Conservation (phyloP, 345 rosid genomes). For the Erodium maritimum region DNA sequence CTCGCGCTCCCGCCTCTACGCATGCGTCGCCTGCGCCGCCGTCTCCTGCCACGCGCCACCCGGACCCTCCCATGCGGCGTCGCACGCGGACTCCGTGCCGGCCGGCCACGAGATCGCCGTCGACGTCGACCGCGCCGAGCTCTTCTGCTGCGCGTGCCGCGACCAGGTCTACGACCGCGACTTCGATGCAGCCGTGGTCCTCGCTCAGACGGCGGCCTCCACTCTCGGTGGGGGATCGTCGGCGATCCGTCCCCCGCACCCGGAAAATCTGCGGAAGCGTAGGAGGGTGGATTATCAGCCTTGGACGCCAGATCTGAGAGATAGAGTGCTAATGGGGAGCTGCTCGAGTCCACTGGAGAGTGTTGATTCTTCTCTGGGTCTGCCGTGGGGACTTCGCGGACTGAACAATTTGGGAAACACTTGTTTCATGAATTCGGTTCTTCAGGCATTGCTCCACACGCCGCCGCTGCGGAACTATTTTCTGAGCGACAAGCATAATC, state of each 20-base stretch:
- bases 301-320: constrained; percentile 32
- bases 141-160: constrained; percentile 46
- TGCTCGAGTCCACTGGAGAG: constrained; percentile 16
- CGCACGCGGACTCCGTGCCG: constrained; percentile 24
- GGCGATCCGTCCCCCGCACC: constrained; percentile 14
- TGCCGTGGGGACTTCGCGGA: constrained; percentile 43
- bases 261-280: constrained; percentile 35
- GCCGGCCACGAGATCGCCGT: constrained; percentile 50
- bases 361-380: background rate
- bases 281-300: constrained; percentile 39
- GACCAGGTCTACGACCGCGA: constrained; percentile 53
- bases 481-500: constrained; percentile 41
- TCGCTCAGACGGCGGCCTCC: constrained; percentile 22
- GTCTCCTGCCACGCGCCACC: constrained; percentile 38
- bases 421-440: constrained; percentile 59
- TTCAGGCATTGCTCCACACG: constrained; percentile 50
- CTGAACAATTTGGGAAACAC: constrained; percentile 52
- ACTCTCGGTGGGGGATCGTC: constrained; percentile 1
- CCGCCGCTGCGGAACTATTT: constrained; percentile 49
- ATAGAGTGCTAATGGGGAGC: constrained; percentile 16
- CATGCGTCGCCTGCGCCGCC: constrained; percentile 45
- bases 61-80: constrained; percentile 32
- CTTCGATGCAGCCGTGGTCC: constrained; percentile 44
- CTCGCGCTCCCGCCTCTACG: constrained; percentile 35
- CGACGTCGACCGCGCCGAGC: constrained; percentile 52